Base-by-base conservation (phyloP, 768 basidiomycete species). In the Lactarius indigo region DNA sequence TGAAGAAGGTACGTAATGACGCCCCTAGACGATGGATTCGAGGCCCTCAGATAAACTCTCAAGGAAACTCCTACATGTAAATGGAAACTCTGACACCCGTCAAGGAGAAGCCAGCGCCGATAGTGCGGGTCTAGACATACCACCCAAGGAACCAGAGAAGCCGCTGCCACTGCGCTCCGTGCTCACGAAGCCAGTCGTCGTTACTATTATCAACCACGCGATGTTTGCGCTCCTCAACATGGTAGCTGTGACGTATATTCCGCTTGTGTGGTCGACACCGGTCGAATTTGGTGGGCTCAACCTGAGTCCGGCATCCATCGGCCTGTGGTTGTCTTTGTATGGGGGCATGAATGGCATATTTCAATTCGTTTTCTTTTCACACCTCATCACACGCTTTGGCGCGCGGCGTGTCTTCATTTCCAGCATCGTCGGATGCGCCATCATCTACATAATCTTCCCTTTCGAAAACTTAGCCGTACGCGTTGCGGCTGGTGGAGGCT, bases 201-300 rank as follows among this genome's bases (percentile, higher is more conserved):
- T 84, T 52, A 75, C 81, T 28, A 72, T 82, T 26, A 63, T 71
- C 61, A 84, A 82, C 68, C 83, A 82, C 70, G 76, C 73, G 44
- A 69, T 72, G 8, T 73, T 83, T n/a, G 76, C 76, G 18, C 78
- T 86, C 23, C 69, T 80, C 13, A 80, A 83, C 41, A 78, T 80
- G 31, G 73, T 76, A 9, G 63, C 78, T 57, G 57, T 70, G n/a
- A 78, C 78, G 15, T 73, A 85, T 20, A 41, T 76, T 1, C 83
- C 85, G 5, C 72, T 84, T 50, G 82, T 84, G 71, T 78, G 78
- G 57, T 74, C 80, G 26, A 81, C 2, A 80, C 47, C 47, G 13
- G 47, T 26, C 13, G 47, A 26, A n/a, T 26, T 5, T 26, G 23
- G 47, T 50, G 47, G 80, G 3, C 75, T 81, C 12, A 75, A 75